A percentile compares a stretch with the other conserved stretches of the same genome.
Conservation (phyloP, 1,284 basidiomycete genomes). For the Melampsora occidentalis region DNA sequence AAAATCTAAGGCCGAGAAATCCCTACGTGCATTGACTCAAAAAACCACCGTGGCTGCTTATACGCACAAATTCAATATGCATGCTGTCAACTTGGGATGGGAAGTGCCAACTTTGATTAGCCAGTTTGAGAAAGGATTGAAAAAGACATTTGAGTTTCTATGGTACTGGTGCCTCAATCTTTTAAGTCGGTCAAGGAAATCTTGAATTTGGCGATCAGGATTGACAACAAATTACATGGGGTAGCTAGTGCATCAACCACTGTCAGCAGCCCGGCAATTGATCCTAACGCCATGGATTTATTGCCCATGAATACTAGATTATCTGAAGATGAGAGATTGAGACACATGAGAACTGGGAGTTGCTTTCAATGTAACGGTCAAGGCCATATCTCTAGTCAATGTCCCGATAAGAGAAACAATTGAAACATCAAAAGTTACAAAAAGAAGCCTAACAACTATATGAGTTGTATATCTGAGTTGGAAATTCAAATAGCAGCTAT, state of each 20-base stretch:
- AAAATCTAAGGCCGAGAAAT: no score
- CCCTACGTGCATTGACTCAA: not conserved
- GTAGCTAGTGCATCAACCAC: not conserved
- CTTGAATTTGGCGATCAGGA: no score
- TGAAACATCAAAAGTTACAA: no score
- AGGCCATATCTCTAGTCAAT: not conserved
- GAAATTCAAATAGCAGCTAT: not conserved
- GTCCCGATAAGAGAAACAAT: not conserved
- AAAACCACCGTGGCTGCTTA: conserved; percentile 1
- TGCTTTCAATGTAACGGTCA: not conserved
- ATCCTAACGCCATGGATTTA: not conserved
- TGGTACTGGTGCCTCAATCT: no score
- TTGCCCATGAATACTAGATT: no score
- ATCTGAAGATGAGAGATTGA: not conserved
- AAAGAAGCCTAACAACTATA: not conserved
- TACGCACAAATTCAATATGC: conserved; percentile 14
- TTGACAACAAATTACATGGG: conserved; percentile 21
- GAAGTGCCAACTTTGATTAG: not conserved
- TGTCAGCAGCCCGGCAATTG: not conserved
- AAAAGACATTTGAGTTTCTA: no score
- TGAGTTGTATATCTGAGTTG: not conserved
- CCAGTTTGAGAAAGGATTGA: not conserved
- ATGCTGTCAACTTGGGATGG: conserved; percentile 4
- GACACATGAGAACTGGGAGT: not conserved
- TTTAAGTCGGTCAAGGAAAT: no score